phyloP scores from a whole-genome alignment of 257 asterid genomes.

The Echites panduratus region DNA sequence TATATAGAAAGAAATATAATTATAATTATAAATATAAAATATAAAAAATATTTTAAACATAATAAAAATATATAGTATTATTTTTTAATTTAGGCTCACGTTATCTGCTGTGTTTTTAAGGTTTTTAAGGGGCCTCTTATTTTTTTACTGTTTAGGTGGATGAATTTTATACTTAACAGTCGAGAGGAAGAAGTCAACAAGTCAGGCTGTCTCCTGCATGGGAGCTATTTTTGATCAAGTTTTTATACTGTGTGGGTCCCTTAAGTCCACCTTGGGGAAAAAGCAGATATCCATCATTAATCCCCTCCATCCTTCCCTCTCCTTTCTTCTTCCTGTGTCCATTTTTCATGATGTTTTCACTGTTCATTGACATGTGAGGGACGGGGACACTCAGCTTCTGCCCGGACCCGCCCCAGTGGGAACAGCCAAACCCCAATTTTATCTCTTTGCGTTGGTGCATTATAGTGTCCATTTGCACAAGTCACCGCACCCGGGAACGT shows the following conservation, averaged over 20 bases:
- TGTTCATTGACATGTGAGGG: constrained; percentile 18
- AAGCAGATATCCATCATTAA: constrained; percentile 13
- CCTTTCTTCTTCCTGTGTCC: constrained; percentile 1
- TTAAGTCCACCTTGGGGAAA: constrained; percentile 7
- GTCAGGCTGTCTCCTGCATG: constrained; percentile 73
- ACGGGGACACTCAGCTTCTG: constrained; percentile 6
- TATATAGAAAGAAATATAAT: too few species aligned
- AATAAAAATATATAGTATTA: too few species aligned
- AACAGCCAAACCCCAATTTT: constrained; percentile 1
- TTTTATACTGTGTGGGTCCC: constrained; percentile 12
- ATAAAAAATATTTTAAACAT: too few species aligned
- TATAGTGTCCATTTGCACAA: neutral
- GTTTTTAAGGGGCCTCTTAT: too few species aligned
- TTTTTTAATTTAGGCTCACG: too few species aligned
- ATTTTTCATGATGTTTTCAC: constrained; percentile 15
- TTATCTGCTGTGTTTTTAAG: too few species aligned
- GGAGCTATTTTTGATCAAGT: constrained; percentile 38
- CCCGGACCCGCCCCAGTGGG: neutral
- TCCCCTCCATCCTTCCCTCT: neutral
- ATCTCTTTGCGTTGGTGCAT: constrained; percentile 2
- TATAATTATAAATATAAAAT: too few species aligned
- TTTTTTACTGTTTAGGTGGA: too few species aligned
- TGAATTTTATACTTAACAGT: neutral
- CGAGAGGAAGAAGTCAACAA: constrained; percentile 26
- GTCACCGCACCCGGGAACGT: neutral